A percentile compares a stretch with the other conserved stretches of the same genome.
Evolutionary conservation across 73 alveolate species (phyloP).

Genomic region (Paraurostyla sp.): DNA sequence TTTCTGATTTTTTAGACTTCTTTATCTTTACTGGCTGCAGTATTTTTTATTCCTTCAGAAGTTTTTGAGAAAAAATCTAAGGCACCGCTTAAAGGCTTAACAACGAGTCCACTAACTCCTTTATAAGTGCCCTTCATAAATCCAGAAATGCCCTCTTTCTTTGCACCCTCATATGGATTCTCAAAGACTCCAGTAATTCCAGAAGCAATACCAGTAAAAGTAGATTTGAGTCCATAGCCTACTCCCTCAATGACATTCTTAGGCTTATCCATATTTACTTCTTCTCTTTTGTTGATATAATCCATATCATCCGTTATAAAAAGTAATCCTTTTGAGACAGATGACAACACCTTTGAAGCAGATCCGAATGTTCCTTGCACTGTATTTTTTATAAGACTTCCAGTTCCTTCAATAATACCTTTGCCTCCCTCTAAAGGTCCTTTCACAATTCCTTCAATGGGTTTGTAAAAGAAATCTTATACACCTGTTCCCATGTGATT

Average conservation of each 20-base stretch:
- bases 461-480: slow-evolving; percentile 95
- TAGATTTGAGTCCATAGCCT: slow-evolving; percentile 89
- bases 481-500: slow-evolving; percentile 95
- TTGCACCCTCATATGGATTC: slow-evolving; percentile 91
- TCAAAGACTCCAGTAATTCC: slow-evolving; percentile 94
- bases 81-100: slow-evolving; percentile 93
- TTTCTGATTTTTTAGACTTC: slow-evolving; percentile 64
- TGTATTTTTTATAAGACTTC: slow-evolving; percentile 94
- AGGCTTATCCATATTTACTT: slow-evolving; percentile 93
- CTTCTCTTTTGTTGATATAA: slow-evolving; percentile 90
- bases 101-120: slow-evolving; percentile 93
- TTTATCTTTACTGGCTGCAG: slow-evolving; percentile 88
- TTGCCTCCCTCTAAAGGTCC: slow-evolving; percentile 95
- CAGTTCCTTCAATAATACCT: slow-evolving; percentile 96
- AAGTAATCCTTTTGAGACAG: slow-evolving; percentile 94
- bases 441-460: slow-evolving; percentile 95
- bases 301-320: slow-evolving; percentile 95
- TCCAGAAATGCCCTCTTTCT: slow-evolving; percentile 90
- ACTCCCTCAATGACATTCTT: slow-evolving; percentile 94
- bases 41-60: slow-evolving; percentile 98
- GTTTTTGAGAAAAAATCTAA: slow-evolving; percentile 97
- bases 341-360: slow-evolving; percentile 88
- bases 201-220: slow-evolving; percentile 74
- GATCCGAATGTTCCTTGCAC: slow-evolving; percentile 97
- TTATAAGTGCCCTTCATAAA: slow-evolving; percentile 89